Percentiles rank a stretch among this genome's conserved stretches.
These are phyloP conservation scores for Scleromitrula shiraiana DNA, from an alignment of 2,329 filamentous ascomycete genomes.

Conservation along the genomic window DNA sequence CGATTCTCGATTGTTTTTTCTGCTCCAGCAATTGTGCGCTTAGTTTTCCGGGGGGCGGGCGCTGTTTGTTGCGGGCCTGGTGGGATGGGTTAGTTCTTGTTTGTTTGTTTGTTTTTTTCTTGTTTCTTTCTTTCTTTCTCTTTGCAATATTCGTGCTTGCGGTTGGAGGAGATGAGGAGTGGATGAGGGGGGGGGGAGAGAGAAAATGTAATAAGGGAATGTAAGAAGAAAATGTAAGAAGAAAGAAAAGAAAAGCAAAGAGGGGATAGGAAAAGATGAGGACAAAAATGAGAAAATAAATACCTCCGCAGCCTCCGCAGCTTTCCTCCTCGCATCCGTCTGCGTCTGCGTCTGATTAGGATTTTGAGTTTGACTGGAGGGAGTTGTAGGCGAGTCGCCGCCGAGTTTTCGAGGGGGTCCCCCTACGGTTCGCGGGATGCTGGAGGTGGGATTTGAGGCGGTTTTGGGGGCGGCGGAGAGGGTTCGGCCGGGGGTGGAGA, in stretches of 20 bases:
- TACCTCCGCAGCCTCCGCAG: conserved; percentile 68
- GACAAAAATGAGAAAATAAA: no score
- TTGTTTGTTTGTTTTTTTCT: background rate
- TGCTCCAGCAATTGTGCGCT: conserved; percentile 63
- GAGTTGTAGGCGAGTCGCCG: conserved; percentile 35
- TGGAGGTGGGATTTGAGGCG: conserved; percentile 37
- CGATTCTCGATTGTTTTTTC: conserved; percentile 62
- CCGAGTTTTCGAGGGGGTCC: conserved; percentile 59
- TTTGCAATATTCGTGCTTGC: no score
- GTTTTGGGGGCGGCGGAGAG: conserved; percentile 45
- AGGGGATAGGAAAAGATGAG: background rate
- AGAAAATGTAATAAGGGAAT: background rate
- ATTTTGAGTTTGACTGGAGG: no score
- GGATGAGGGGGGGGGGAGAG: background rate
- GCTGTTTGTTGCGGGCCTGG: background rate
- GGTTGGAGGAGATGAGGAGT: no score
- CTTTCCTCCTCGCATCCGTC: conserved; percentile 60
- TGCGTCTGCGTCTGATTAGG: conserved; percentile 19
- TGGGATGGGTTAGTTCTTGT: background rate
- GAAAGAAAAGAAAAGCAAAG: background rate
- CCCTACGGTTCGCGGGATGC: conserved; percentile 44
- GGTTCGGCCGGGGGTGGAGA: conserved; percentile 63
- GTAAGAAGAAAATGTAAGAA: background rate
- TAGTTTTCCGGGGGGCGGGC: conserved; percentile 50
- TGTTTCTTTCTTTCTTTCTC: no score